These are phyloP conservation scores for Leonotis leonurus DNA, from an alignment of 257 asterid genomes.

Conservation along the genomic window DNA sequence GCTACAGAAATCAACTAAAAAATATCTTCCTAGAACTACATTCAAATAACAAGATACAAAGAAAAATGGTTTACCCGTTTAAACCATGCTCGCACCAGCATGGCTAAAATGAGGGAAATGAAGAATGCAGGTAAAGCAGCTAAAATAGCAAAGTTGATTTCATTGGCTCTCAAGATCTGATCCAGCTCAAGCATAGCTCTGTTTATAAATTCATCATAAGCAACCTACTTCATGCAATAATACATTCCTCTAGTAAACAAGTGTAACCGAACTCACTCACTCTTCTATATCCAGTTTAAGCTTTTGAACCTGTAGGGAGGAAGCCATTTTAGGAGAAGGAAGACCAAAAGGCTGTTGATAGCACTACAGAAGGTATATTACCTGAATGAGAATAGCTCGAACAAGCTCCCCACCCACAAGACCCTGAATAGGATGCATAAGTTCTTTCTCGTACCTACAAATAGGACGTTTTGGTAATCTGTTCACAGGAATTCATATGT, in stretches of 20 bases:
- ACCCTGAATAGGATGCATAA: constrained; percentile 89
- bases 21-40: not conserved
- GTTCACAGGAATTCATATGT: constrained; percentile 2
- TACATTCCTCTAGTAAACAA: constrained; percentile 6
- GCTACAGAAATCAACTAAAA: not conserved
- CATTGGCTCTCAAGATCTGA: constrained; percentile 97
- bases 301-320: constrained; percentile 86
- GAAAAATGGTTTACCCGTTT: constrained; percentile 51
- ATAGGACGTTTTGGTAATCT: not conserved
- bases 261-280: constrained; percentile 35
- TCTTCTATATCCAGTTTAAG: constrained; percentile 91
- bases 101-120: constrained; percentile 64
- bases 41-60: not conserved
- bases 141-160: constrained; percentile 93
- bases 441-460: constrained; percentile 84
- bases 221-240: constrained; percentile 20
- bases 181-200: constrained; percentile 99
- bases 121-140: constrained; percentile 99
- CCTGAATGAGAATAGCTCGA: constrained; percentile 94
- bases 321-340: too few relatives aligned
- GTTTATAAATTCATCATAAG: constrained; percentile 25
- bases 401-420: constrained; percentile 94
- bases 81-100: constrained; percentile 88
- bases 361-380: constrained; percentile 21
- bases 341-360: constrained; percentile 9